Evolutionary conservation across 1,284 basidiomycete species (phyloP).

Genomic region (Pseudozyma pruni): DNA sequence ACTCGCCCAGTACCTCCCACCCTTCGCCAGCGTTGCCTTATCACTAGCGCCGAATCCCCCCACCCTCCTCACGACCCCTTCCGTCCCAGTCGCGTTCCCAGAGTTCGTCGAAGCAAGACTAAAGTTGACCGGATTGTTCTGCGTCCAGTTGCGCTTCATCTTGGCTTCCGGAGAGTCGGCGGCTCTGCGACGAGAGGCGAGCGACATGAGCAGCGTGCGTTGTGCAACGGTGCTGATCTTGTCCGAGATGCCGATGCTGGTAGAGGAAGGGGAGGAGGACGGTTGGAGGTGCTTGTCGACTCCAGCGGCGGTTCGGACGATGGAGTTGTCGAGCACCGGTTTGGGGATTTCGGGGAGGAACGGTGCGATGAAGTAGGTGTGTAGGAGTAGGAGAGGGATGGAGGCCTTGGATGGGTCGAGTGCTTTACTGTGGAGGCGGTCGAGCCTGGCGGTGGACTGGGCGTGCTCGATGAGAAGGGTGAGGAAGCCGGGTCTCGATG

Average conservation of each 20-base stretch:
- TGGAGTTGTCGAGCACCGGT: slow-evolving; percentile 26
- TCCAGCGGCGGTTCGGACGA: slow-evolving; percentile 23
- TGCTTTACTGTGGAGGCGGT: slow-evolving; percentile 22
- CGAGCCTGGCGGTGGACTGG: slow-evolving; percentile 25
- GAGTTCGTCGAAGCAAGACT: slow-evolving; percentile 21
- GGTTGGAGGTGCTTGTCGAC: slow-evolving; percentile 26
- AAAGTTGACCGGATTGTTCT: slow-evolving; percentile 42
- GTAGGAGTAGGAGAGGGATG: slow-evolving; percentile 48
- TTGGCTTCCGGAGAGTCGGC: slow-evolving; percentile 38
- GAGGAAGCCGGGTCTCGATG: slow-evolving; percentile 50
- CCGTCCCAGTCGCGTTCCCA: neutral
- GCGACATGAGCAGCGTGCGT: slow-evolving; percentile 34
- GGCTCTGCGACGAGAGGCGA: slow-evolving; percentile 22
- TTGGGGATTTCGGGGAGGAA: slow-evolving; percentile 50
- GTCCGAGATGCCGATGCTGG: neutral
- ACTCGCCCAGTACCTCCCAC: slow-evolving; percentile 47
- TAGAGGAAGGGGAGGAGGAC: slow-evolving; percentile 3
- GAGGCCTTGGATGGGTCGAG: slow-evolving; percentile 32
- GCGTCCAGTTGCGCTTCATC: slow-evolving; percentile 34
- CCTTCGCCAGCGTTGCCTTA: slow-evolving; percentile 27
- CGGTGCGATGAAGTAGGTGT: slow-evolving; percentile 61
- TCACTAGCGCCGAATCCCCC: slow-evolving; percentile 29
- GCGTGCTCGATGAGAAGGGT: slow-evolving; percentile 57
- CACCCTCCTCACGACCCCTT: neutral
- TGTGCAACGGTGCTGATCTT: slow-evolving; percentile 38